phyloP scores from a whole-genome alignment of 768 basidiomycete genomes.

The Neoboletus magnificus region DNA sequence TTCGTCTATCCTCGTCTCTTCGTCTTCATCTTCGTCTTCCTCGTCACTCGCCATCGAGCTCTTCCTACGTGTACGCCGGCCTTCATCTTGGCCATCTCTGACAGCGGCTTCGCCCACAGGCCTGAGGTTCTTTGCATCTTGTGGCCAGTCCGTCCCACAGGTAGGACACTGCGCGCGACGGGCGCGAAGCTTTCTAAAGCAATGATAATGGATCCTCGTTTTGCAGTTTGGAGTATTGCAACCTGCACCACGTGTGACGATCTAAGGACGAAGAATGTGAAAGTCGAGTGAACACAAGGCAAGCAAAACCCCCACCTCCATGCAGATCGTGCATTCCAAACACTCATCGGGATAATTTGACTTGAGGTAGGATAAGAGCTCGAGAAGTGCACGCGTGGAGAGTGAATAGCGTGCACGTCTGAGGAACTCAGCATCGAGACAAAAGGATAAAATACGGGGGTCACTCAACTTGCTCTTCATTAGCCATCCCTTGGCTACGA shows the following conservation, averaged over 20 bases:
- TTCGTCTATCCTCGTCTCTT: conserved; percentile 35
- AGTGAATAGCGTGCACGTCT: conserved; percentile 73
- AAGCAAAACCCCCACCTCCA: conserved; percentile 46
- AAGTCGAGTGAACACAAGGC: neutral
- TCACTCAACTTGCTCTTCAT: conserved; percentile 65
- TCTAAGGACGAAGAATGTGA: conserved; percentile 35
- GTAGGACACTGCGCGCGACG: conserved; percentile 49
- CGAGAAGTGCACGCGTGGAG: conserved; percentile 69
- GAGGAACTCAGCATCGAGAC: conserved; percentile 8
- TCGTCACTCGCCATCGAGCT: conserved; percentile 36
- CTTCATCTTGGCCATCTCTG: conserved; percentile 54
- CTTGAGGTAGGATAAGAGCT: conserved; percentile 71
- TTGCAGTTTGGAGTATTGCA: conserved; percentile 64
- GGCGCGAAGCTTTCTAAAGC: conserved; percentile 52
- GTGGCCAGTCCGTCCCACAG: conserved; percentile 61
- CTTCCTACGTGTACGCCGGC: conserved; percentile 35
- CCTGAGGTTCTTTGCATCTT: conserved; percentile 43
- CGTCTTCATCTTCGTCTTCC: conserved; percentile 47
- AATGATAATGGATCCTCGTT: conserved; percentile 60
- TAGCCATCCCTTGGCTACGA: conserved; percentile 82
- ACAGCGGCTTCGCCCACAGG: conserved; percentile 70
- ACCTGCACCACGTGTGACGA: conserved; percentile 64
- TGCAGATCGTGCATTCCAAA: conserved; percentile 70
- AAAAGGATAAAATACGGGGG: neutral
- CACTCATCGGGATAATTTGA: conserved; percentile 68